These are phyloP conservation scores for Podaxis mareebaensis DNA, from an alignment of 768 basidiomycete genomes.

Conservation along the genomic window DNA sequence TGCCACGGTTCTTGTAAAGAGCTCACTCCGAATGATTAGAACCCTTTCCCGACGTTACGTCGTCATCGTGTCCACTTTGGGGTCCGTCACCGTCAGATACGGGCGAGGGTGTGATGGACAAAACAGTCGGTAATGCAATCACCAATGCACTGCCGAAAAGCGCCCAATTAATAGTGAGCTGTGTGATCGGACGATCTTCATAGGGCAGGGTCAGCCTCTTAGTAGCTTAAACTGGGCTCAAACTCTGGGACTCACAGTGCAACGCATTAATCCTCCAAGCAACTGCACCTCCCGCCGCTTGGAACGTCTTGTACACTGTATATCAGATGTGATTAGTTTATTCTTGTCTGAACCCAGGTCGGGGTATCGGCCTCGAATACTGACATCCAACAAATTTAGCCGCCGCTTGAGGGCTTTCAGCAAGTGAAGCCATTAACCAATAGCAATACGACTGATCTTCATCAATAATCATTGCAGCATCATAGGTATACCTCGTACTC, in stretches of 20 bases:
- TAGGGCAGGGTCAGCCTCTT: neutral
- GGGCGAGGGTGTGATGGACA: constrained; percentile 28
- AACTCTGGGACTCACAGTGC: constrained; percentile 19
- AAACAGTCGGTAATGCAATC: constrained; percentile 27
- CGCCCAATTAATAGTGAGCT: constrained; percentile 29
- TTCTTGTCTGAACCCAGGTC: neutral
- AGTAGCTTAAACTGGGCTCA: neutral
- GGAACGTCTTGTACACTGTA: constrained; percentile 30
- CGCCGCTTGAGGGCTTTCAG: constrained; percentile 26
- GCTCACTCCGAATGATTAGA: neutral
- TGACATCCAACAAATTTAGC: constrained; percentile 30
- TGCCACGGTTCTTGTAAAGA: neutral
- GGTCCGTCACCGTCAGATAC: neutral
- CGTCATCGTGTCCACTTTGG: neutral
- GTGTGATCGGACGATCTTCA: constrained; percentile 25
- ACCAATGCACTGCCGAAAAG: constrained; percentile 26
- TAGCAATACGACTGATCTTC: constrained; percentile 27
- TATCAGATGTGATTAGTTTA: neutral
- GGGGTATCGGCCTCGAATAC: constrained; percentile 6
- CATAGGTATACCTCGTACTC: neutral
- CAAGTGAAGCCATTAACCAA: constrained; percentile 31
- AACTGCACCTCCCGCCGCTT: constrained; percentile 30
- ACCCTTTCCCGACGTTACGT: neutral
- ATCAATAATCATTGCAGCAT: neutral
- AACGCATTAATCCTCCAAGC: constrained; percentile 33